Evolutionary conservation across 768 basidiomycete species (phyloP).

Genomic region (Boletus reticulatus): DNA sequence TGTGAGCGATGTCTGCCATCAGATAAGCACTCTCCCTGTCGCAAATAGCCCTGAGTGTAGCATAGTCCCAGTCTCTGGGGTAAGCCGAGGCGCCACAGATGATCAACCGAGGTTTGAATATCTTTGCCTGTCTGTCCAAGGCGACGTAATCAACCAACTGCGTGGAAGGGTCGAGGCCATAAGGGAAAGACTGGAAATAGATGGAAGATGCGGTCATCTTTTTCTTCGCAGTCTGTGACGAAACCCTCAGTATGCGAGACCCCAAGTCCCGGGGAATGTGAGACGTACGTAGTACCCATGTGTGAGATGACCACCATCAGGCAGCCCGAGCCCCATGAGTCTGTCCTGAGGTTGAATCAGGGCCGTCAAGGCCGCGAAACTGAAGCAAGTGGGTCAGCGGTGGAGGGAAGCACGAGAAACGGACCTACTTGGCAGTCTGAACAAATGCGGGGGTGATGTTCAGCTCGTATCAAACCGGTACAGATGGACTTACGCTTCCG

Average conservation of each 20-base stretch:
- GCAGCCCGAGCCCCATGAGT: slow-evolving; percentile 97
- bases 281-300: slow-evolving; percentile 90
- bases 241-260: slow-evolving; percentile 1
- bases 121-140: slow-evolving; percentile 81
- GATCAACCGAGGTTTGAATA: slow-evolving; percentile 93
- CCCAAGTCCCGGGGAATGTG: not conserved
- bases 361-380: slow-evolving; percentile 96
- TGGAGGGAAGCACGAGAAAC: not conserved
- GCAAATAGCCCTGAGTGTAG: slow-evolving; percentile 72
- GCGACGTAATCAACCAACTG: slow-evolving; percentile 87
- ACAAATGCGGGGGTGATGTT: slow-evolving; percentile 11
- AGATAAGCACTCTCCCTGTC: slow-evolving; percentile 89
- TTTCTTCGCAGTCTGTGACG: slow-evolving; percentile 86
- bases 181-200: slow-evolving; percentile 99
- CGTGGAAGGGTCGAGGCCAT: slow-evolving; percentile 75
- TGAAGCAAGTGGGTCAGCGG: slow-evolving; percentile 30
- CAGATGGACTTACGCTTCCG: slow-evolving; percentile 62
- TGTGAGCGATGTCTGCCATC: slow-evolving; percentile 98
- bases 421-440: slow-evolving; percentile 82
- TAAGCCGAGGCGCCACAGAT: slow-evolving; percentile 99
- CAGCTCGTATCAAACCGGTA: slow-evolving; percentile 4
- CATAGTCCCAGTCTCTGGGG: slow-evolving; percentile 98
- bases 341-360: slow-evolving; percentile 96
- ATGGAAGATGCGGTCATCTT: slow-evolving; percentile 99
- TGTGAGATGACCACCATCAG: slow-evolving; percentile 95